phyloP scores from a whole-genome alignment of 441 rosid genomes.

The Sinapis alba region DNA sequence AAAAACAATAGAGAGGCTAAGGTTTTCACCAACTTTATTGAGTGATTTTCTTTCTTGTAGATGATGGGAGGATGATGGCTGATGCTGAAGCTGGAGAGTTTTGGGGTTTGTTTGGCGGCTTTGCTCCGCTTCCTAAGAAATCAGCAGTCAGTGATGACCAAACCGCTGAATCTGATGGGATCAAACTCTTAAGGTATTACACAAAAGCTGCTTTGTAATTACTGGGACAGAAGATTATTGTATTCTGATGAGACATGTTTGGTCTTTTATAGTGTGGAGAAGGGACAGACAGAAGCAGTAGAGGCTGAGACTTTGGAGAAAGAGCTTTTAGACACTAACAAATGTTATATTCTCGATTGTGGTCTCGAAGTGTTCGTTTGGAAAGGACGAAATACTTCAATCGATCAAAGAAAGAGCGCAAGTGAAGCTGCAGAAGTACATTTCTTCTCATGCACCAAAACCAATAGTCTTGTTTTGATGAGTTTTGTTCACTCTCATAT shows the following conservation, averaged over 20 bases:
- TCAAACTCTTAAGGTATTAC: conserved; percentile 70
- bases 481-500: conserved; percentile 16
- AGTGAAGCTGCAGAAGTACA: conserved; percentile 83
- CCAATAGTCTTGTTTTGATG: conserved; percentile 18
- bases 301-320: conserved; percentile 73
- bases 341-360: conserved; percentile 82
- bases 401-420: conserved; percentile 84
- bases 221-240: background rate
- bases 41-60: conserved; percentile 43
- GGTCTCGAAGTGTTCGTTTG: conserved; percentile 86
- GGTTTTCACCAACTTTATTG: conserved; percentile 7
- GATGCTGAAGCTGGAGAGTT: conserved; percentile 99
- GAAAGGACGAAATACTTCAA: conserved; percentile 88
- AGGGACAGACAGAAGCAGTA: conserved; percentile 71
- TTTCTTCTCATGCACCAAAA: conserved; percentile 27
- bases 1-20: conserved; percentile 17
- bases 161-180: conserved; percentile 43
- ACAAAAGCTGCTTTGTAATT: background rate
- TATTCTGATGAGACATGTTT: conserved; percentile 43
- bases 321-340: conserved; percentile 75
- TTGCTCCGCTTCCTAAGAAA: conserved; percentile 98
- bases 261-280: conserved; percentile 67
- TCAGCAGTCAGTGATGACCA: conserved; percentile 55
- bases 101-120: conserved; percentile 98
- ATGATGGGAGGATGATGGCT: conserved; percentile 99